Evolutionary conservation across 1,284 basidiomycete genomes (phyloP).

Genomic region (Laetiporus sulphureus): DNA sequence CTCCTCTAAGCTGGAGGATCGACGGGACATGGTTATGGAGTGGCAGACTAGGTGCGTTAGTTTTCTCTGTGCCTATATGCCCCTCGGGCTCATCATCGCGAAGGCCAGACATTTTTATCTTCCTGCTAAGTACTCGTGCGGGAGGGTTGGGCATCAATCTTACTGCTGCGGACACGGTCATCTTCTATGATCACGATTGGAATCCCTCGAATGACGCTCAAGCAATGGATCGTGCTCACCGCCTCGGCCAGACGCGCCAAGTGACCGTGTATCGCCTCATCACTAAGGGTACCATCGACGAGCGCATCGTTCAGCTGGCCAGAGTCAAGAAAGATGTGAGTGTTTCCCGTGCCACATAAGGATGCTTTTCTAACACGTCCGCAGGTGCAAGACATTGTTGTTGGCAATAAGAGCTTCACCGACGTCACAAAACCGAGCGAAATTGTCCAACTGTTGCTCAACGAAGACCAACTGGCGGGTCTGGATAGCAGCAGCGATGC

Average conservation of each 20-base stretch:
- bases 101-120: constrained; percentile 89
- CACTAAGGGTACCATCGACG: constrained; percentile 96
- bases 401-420: constrained; percentile 92
- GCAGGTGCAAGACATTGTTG: constrained; percentile 98
- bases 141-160: constrained; percentile 98
- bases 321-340: constrained; percentile 90
- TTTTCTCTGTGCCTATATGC: constrained; percentile 22
- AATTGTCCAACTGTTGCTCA: constrained; percentile 92
- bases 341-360: constrained; percentile 1
- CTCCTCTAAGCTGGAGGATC: constrained; percentile 90
- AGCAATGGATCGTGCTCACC: constrained; percentile 99
- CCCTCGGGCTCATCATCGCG: background rate
- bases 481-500: constrained; percentile 40
- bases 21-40: constrained; percentile 98
- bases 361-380: constrained; percentile 4
- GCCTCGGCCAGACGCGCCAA: constrained; percentile 96
- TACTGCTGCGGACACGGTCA: constrained; percentile 95
- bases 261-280: constrained; percentile 98
- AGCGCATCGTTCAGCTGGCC: constrained; percentile 93
- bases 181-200: constrained; percentile 99
- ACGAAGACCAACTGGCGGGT: constrained; percentile 84
- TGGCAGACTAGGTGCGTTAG: constrained; percentile 99
- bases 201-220: constrained; percentile 99
- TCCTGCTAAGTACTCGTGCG: constrained; percentile 93
- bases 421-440: constrained; percentile 95